These are phyloP conservation scores for Gelatoporia subvermispora DNA, from an alignment of 768 basidiomycete species.

Conservation along the genomic window DNA sequence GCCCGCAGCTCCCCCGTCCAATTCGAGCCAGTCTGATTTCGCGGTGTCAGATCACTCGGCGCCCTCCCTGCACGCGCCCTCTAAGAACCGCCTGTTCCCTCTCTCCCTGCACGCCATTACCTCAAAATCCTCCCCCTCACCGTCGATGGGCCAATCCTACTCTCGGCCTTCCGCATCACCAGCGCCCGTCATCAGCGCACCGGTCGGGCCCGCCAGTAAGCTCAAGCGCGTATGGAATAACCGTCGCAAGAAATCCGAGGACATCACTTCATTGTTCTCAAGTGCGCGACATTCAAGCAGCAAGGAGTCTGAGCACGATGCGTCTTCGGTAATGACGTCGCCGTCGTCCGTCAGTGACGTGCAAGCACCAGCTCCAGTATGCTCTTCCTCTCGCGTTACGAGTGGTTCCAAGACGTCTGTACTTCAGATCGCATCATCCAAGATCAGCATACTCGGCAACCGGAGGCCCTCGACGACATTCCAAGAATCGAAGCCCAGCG, in stretches of 20 bases:
- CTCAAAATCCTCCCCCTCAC: slow-evolving; percentile 27
- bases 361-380: slow-evolving; percentile 7
- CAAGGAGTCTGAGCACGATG: slow-evolving; percentile 1
- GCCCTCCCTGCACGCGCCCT: slow-evolving; percentile 26
- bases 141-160: slow-evolving; percentile 36
- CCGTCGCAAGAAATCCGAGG: slow-evolving; percentile 55
- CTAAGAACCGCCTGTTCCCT: slow-evolving; percentile 23
- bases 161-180: slow-evolving; percentile 21
- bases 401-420: slow-evolving; percentile 11
- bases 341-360: too few species aligned
- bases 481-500: slow-evolving; percentile 1
- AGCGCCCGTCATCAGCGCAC: slow-evolving; percentile 23
- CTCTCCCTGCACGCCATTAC: slow-evolving; percentile 23
- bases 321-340: too few species aligned
- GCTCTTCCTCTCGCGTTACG: slow-evolving; percentile 30
- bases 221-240: slow-evolving; percentile 56
- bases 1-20: slow-evolving; percentile 29
- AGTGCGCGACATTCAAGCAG: slow-evolving; percentile 8
- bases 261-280: slow-evolving; percentile 27
- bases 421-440: slow-evolving; percentile 24
- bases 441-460: slow-evolving; percentile 36
- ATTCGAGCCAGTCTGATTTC: slow-evolving; percentile 37
- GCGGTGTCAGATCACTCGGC: slow-evolving; percentile 37
- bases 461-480: slow-evolving; percentile 22
- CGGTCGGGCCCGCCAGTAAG: slow-evolving; percentile 36